Percentiles rank a stretch among this genome's conserved stretches.
These are phyloP conservation scores for Rosa hybrid DNA, from an alignment of 331 rosid genomes.

Conservation along the genomic window DNA sequence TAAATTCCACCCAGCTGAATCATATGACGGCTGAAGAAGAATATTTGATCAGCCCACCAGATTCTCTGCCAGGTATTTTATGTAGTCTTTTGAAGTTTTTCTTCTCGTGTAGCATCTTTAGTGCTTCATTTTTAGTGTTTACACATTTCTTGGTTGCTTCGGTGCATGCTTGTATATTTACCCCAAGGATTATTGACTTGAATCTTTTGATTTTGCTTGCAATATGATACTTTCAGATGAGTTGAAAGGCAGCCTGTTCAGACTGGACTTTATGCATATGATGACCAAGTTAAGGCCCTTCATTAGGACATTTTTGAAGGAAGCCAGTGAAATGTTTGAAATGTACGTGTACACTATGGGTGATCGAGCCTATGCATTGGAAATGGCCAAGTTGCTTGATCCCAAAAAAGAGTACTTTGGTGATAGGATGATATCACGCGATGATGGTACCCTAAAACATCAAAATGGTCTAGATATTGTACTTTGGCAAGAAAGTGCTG, in stretches of 20 bases:
- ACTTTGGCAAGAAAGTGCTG: conserved; percentile 76
- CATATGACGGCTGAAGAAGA: conserved; percentile 62
- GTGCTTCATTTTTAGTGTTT: neutral
- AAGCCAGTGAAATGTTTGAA: conserved; percentile 67
- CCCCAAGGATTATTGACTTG: neutral
- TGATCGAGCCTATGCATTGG: conserved; percentile 67
- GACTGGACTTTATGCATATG: conserved; percentile 55
- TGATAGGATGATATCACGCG: conserved; percentile 73
- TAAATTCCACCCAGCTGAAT: conserved; percentile 62
- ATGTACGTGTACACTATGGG: conserved; percentile 86
- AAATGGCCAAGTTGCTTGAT: conserved; percentile 82
- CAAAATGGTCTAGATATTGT: conserved; percentile 81
- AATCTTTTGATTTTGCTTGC: neutral
- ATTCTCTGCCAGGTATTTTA: conserved; percentile 51
- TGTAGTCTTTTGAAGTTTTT: conserved; percentile 12
- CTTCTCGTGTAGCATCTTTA: neutral
- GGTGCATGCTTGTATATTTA: neutral
- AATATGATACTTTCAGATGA: conserved; percentile 40
- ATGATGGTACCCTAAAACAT: conserved; percentile 77
- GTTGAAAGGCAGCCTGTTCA: conserved; percentile 63
- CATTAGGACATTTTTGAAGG: conserved; percentile 65
- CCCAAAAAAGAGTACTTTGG: conserved; percentile 69
- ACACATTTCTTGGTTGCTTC: neutral
- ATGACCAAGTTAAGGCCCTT: conserved; percentile 88
- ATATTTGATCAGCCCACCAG: conserved; percentile 54